Conservation (phyloP, 2,329 filamentous ascomycete genomes). For the Sordariomycetes sp. region DNA sequence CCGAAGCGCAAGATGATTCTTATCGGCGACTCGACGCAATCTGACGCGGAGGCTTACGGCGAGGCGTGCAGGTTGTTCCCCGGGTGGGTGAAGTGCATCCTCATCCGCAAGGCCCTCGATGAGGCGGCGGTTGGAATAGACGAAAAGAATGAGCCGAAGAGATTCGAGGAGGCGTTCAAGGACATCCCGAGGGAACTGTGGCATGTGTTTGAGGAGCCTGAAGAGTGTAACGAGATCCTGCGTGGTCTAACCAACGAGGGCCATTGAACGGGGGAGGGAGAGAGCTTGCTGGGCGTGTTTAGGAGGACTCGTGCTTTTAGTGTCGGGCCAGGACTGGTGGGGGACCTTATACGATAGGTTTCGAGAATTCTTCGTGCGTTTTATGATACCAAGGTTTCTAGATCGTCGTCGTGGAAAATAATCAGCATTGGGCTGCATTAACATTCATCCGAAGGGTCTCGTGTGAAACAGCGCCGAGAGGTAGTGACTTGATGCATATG, state of each 20-base stretch:
- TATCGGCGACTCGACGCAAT: conserved; percentile 86
- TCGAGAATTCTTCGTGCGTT: background rate
- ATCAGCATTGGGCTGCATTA: background rate
- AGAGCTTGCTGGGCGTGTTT: too few relatives aligned
- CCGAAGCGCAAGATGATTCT: conserved; percentile 70
- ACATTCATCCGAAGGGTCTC: background rate
- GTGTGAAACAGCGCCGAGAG: background rate
- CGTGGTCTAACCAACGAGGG: conserved; percentile 6
- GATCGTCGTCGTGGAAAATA: background rate
- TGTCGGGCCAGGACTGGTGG: background rate
- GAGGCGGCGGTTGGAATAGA: conserved; percentile 59
- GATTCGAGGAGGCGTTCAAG: conserved; percentile 78
- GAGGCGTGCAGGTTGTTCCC: conserved; percentile 60
- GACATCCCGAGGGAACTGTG: conserved; percentile 60
- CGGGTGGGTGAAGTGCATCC: conserved; percentile 72
- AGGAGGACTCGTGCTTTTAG: too few relatives aligned
- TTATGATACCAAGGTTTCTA: background rate
- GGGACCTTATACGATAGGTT: background rate
- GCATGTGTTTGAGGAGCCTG: conserved; percentile 72
- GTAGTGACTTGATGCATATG: too few relatives aligned
- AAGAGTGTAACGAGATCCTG: conserved; percentile 38
- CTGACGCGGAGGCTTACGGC: conserved; percentile 82
- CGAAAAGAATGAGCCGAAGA: conserved; percentile 59
- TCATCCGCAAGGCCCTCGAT: conserved; percentile 74
- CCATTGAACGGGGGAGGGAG: background rate